Base-by-base conservation (phyloP, 1,284 basidiomycete genomes). In the Cutaneotrichosporon mucoides region DNA sequence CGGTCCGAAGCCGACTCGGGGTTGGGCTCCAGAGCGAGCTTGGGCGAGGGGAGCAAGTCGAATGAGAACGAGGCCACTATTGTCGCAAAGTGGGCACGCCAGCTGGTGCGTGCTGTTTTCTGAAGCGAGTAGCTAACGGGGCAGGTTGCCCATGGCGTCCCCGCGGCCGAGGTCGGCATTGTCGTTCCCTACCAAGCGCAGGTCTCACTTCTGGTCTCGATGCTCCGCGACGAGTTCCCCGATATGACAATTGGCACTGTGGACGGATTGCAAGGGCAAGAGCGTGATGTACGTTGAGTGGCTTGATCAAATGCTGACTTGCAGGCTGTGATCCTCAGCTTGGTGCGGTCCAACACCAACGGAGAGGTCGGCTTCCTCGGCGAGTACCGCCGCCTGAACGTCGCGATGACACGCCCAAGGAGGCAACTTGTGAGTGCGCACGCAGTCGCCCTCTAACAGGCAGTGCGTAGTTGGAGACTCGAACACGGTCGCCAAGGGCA, bases 141-240 rank as follows among this genome's bases (percentile, higher is more conserved):
- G 45, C 64, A 92, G 90, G 79, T 88, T n/a, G 76, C 75, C 6
- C 81, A 83, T 3, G 91, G 92, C 0, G 77, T 99, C 1, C 73
- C 81, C 0, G 83, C 90, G 0, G 78, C 78, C 0, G 88, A 94
- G 68, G 91, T 99, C 57, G 90, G 91, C 1, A 83, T 99, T 53
- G 88, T 99, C 60, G 90, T 92, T 4, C 94, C 96, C 83, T 96
- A 96, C 75, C 92, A 95, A 80, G 90, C 92, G 0, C 93, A 96
- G 77, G 92, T 93, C 0, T 84, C 88, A 0, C 81, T 92, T 9
- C 80, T 95, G 54, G 84, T 88, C 0, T 85, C 86, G 3, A 76
- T 89, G 45, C 78, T 96, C 6, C 85, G 88, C 13, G 84, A 87
- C 0, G 84, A 88, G 62, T 89, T 87, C 6, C 82, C 84, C 0